A percentile compares a stretch with the other conserved stretches of the same genome.
Evolutionary conservation across 768 basidiomycete genomes (phyloP).

Genomic region (Boletus barrowsii): DNA sequence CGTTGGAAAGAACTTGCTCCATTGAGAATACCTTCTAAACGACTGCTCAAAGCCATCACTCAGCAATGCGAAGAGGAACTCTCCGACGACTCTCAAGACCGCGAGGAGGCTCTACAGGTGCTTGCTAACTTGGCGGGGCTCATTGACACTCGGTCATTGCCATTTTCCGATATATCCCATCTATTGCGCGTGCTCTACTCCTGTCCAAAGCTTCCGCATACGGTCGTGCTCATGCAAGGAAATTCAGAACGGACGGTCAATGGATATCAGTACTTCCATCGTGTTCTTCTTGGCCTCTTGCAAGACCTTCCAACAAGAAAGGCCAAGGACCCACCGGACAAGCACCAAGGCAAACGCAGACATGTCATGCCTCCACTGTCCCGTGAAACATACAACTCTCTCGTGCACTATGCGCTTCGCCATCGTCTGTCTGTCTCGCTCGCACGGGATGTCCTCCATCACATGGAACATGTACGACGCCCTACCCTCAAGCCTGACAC

Average conservation of each 20-base stretch:
- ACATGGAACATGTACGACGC: conserved; percentile 48
- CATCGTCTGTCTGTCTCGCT: conserved; percentile 51
- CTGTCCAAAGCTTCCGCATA: conserved; percentile 39
- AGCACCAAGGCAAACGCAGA: background rate
- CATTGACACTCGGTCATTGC: conserved; percentile 49
- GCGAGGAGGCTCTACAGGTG: conserved; percentile 50
- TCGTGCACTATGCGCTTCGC: conserved; percentile 65
- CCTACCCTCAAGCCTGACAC: conserved; percentile 44
- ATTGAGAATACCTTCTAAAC: conserved; percentile 25
- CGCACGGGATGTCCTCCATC: conserved; percentile 47
- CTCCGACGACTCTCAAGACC: conserved; percentile 21
- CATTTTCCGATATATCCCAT: conserved; percentile 40
- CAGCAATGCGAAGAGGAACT: conserved; percentile 31
- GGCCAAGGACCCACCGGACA: conserved; percentile 17
- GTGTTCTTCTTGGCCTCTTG: conserved; percentile 42
- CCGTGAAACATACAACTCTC: conserved; percentile 50
- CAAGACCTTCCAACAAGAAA: conserved; percentile 29
- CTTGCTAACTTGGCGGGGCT: conserved; percentile 56
- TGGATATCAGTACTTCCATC: conserved; percentile 49
- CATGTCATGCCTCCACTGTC: conserved; percentile 35
- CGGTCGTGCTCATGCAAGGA: conserved; percentile 37
- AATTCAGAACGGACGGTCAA: conserved; percentile 29
- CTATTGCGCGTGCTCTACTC: conserved; percentile 48
- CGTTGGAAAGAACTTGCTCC: conserved; percentile 20
- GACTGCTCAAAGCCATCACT: conserved; percentile 33